Evolutionary conservation across 2,329 filamentous ascomycete genomes (phyloP), one percentile per base, ranked within the genome.

Genomic region (Talaromyces albobiverticillius): DNA sequence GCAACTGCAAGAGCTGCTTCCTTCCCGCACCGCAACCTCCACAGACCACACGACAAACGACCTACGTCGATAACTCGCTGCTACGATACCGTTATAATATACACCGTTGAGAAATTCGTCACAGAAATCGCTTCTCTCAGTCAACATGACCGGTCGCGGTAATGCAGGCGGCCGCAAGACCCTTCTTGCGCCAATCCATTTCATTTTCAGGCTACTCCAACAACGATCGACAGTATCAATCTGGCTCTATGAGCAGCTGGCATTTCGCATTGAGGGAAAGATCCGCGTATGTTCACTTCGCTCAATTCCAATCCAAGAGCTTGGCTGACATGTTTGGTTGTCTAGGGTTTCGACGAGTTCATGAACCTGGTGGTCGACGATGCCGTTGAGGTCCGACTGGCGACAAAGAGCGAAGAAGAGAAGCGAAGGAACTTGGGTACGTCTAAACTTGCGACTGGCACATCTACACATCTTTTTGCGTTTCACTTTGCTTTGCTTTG

Each of bases 321-420:
- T n/a, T n/a, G n/a, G 46, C 41, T 56, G 25, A 42, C 22, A 13
- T 56, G 20, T 45, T 29, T 48, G 22, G n/a, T 26, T 11, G 38
- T 32, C 23, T 59, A 96, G 91, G 92, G 94, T 13, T 99, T 99
- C 63, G 94, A 99, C 71, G 94, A 99, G 74, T 99, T 97, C 77
- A 96, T 99, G 92, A 99, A 99, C 77, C 80, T 99, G 47, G 94
- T 97, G 36, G 83, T 96, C 61, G 94, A 99, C 68, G 91, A 99
- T 64, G 94, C 94, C 26, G 85, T 96, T 54, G 93, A 97, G 75
- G 91, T 99, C 42, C 89, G 87, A 71, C 83, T 90, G 68, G 79
- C 89, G 53, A 91, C 88, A 59, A 95, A 95, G 79, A 85, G 83
- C 14, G 87, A 89, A 40, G 84, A 87, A 61, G 92, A 95, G 75